Conservation (phyloP, 352 stramenopile genomes). For the Elongisporangium prolatum region DNA sequence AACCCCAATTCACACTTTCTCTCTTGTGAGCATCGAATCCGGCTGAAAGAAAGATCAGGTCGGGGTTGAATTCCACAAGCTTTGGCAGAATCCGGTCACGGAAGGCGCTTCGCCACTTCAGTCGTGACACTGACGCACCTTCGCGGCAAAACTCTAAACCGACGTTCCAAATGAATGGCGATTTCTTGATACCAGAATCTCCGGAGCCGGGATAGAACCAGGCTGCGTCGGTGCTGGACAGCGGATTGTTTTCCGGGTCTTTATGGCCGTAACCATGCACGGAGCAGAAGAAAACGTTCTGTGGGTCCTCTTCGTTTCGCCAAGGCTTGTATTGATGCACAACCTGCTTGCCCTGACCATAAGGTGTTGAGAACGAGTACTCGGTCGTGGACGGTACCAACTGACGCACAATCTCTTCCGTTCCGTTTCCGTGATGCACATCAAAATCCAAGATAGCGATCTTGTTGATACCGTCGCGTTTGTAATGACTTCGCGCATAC, state of each 20-base stretch:
- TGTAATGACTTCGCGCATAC: conserved; percentile 93
- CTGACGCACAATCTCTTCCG: conserved; percentile 93
- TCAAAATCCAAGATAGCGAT: conserved; percentile 98
- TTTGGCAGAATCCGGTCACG: conserved; percentile 57
- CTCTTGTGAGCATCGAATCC: conserved; percentile 81
- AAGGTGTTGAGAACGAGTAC: conserved; percentile 84
- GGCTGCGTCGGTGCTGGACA: conserved; percentile 24
- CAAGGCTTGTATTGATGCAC: conserved; percentile 94
- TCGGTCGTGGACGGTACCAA: conserved; percentile 86
- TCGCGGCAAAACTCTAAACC: conserved; percentile 47
- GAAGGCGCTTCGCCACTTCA: conserved; percentile 76
- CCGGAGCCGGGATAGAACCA: conserved; percentile 85
- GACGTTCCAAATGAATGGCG: conserved; percentile 62
- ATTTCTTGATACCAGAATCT: conserved; percentile 26
- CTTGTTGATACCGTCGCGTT: conserved; percentile 87
- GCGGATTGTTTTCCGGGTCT: conserved; percentile 36
- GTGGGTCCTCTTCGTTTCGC: conserved; percentile 91
- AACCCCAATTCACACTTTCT: conserved; percentile 78
- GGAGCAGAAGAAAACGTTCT: conserved; percentile 96
- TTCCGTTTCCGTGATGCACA: conserved; percentile 98
- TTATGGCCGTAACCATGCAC: conserved; percentile 78
- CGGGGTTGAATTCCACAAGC: conserved; percentile 53
- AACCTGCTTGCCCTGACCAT: conserved; percentile 82
- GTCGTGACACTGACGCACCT: conserved; percentile 48
- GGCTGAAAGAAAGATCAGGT: conserved; percentile 80